Conservation (phyloP, 345 rosid genomes). For the Rhodomyrtus tomentosa region DNA sequence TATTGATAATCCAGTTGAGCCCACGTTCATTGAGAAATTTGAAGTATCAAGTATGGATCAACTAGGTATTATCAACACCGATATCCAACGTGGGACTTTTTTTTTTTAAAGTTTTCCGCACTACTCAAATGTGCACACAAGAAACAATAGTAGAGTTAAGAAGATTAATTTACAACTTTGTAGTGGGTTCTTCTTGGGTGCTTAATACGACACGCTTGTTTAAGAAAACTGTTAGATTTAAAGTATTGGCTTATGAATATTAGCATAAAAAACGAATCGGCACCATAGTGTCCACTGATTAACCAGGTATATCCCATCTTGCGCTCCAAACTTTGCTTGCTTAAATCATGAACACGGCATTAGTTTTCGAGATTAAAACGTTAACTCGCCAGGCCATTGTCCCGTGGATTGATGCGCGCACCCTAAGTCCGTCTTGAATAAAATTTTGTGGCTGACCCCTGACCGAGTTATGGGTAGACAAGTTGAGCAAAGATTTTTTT, state of each 20-base stretch:
- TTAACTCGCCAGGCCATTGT: neutral
- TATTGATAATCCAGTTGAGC: neutral
- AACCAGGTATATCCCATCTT: neutral
- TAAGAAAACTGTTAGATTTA: neutral
- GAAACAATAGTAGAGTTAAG: too few relatives aligned
- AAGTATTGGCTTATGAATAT: neutral
- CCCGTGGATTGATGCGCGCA: too few relatives aligned
- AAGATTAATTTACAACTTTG: too few relatives aligned
- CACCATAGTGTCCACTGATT: neutral
- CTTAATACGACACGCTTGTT: too few relatives aligned
- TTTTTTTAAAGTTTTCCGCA: accelerated
- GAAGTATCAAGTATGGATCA: accelerated
- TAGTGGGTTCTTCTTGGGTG: neutral
- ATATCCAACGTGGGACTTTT: accelerated
- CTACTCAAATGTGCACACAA: neutral
- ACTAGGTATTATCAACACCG: neutral
- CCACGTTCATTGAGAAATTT: neutral
- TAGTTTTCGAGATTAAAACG: too few relatives aligned
- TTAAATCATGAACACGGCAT: neutral
- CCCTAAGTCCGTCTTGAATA: too few relatives aligned
- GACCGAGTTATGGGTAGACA: too few relatives aligned
- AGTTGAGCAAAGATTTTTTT: too few relatives aligned
- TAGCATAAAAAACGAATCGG: neutral
- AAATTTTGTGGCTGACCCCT: too few relatives aligned
- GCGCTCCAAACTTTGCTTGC: accelerated